Base-by-base conservation (phyloP, 2,329 filamentous ascomycete species). In the Sporothrix brasiliensis region DNA sequence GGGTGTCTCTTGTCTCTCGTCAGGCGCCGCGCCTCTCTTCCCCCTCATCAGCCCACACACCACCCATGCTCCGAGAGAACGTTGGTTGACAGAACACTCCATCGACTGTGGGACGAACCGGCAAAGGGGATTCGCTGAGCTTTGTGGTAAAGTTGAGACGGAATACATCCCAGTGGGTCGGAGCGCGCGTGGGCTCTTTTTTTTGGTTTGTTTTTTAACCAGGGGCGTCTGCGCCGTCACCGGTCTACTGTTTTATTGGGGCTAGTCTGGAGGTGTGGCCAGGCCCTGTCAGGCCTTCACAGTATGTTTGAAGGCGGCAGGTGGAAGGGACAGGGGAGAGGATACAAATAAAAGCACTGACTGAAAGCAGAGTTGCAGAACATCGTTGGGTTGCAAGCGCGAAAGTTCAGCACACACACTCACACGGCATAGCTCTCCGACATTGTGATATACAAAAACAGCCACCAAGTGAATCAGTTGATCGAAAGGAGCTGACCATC, bases 141-240 rank as follows among this genome's bases (percentile, higher is more conserved):
- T 44, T 39, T 39, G 58, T 63, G 58, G 39, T 39, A 27, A 27
- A 58, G 16, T n/a, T 27, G 27, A 58, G 54, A 58, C 54, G 30
- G 30, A 27, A 14, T 21, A 27, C 58, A 27, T 47, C n/a, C 70
- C 70, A 61, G 70, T 71, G 68, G 70, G 70, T 72, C 68, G 68
- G 68, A 53, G 53, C 44, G 14, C 60, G 41, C 30, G 53, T 53
- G 67, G 61, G 50, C 50, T 49, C 34, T 34, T 52, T 52, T 21
- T 19, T 47, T 27, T 24, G 24, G 24, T 24, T 24, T 24, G 24
- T 34, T 52, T 52, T 21, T 19, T 47, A 19, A 2, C 47, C 58
- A 39, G 58, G 58, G 58, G 49, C 27, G 54, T 69, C 53, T n/a
- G 19, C 52, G 53, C 39, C n/a, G 27, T 68, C 65, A 49, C 53